A percentile compares a stretch with the other conserved stretches of the same genome.
These are phyloP conservation scores for Cardamine chenopodiifolia DNA, from an alignment of 345 rosid species.

Conservation along the genomic window DNA sequence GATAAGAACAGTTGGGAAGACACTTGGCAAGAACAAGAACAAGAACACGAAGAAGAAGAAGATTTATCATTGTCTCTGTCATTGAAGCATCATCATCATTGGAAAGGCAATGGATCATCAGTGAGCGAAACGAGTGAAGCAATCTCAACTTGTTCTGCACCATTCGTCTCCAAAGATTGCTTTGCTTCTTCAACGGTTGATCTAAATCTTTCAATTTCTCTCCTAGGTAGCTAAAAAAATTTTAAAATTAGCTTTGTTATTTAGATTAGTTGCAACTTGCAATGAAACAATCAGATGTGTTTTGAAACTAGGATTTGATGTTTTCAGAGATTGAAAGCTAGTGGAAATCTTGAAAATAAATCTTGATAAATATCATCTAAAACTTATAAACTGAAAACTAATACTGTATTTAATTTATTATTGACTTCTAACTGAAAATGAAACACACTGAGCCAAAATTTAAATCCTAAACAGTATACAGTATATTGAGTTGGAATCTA, in stretches of 20 bases:
- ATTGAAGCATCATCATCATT: slow-evolving; percentile 43
- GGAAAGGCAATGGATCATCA: slow-evolving; percentile 55
- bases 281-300: slow-evolving; percentile 10
- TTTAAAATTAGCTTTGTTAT: neutral
- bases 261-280: slow-evolving; percentile 35
- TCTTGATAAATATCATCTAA: neutral
- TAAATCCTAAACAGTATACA: neutral
- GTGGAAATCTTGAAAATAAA: slow-evolving; percentile 26
- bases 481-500: too few relatives aligned
- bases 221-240: slow-evolving; percentile 52
- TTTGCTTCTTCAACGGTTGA: slow-evolving; percentile 45
- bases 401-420: neutral
- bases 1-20: slow-evolving; percentile 27
- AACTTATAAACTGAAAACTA: neutral
- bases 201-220: slow-evolving; percentile 71
- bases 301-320: slow-evolving; percentile 26
- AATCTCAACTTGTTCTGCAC: slow-evolving; percentile 52
- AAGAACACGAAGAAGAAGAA: slow-evolving; percentile 5
- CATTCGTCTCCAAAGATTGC: slow-evolving; percentile 47
- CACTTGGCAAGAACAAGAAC: slow-evolving; percentile 30
- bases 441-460: neutral
- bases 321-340: slow-evolving; percentile 5
- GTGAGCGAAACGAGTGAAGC: slow-evolving; percentile 74
- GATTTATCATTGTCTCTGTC: slow-evolving; percentile 65
- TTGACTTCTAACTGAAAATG: neutral